Evolutionary conservation across 768 basidiomycete species (phyloP), one percentile per base, ranked within the genome.

Genomic region (Pholiota molesta): DNA sequence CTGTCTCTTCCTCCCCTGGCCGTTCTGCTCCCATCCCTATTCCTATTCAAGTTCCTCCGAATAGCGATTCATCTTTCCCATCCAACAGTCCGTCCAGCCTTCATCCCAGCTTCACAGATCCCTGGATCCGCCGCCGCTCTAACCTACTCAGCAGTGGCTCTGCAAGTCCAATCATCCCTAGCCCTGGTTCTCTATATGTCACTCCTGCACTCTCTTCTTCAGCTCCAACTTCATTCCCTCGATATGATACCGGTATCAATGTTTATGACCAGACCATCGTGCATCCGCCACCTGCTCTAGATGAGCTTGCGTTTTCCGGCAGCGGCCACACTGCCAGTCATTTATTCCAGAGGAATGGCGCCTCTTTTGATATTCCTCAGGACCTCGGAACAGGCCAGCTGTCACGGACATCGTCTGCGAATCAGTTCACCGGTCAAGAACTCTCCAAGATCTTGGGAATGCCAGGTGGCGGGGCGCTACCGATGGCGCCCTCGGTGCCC

Each of bases 401-500:
- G 11, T 45, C 29, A 8, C 31, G 28, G 29, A 2, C 28, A 2
- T 29, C 42, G 33, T 16, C 54, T 16, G 9, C 37, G 26, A 52
- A 54, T 42, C 51, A 61, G 47, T 65, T 63, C 39, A 55, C 57
- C 16, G 66, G 67, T 28, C 70, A 74, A 65, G 75, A 75, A 51
- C 67, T 74, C 16, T 70, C 71, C 11, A 72, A 71, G n/a, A 74
- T 70, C 60, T 65, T 77, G 19, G 78, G 75, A 17, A 79, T 82
- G 76, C 68, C 77, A 23, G 75, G 77, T 29, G 80, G 80, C 19
- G 73, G 79, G 55, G 73, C 75, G 45, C 71, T 81, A 37, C 72
- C 79, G 11, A 70, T 78, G 59, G 71, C 74, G 14, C 80, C 79
- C 39, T 81, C 78, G 59, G 71, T 74, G 14, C 80, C 79, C 39